phyloP scores from a whole-genome alignment of 2,329 filamentous ascomycete species.

The Monosporascus cannonballus region DNA sequence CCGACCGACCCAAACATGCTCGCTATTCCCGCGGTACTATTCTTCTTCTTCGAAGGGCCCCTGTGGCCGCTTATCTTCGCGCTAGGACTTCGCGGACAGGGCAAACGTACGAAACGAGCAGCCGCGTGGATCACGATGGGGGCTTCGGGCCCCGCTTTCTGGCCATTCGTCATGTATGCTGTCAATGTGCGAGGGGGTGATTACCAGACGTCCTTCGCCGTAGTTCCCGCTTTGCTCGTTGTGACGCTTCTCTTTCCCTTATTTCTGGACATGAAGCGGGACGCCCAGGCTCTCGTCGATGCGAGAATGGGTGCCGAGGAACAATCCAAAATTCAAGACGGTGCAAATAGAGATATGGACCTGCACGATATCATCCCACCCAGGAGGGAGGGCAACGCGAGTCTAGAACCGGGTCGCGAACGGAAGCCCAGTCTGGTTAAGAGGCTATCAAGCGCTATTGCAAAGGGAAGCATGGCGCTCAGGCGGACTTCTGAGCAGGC shows the following conservation, averaged over 20 bases:
- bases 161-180: conserved; percentile 68
- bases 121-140: conserved; percentile 73
- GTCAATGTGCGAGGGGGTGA: conserved; percentile 54
- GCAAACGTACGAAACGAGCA: conserved; percentile 72
- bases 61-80: conserved; percentile 79
- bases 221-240: conserved; percentile 51
- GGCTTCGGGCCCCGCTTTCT: conserved; percentile 65
- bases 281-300: conserved; percentile 41
- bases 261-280: conserved; percentile 40
- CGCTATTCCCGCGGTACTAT: conserved; percentile 58
- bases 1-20: conserved; percentile 42
- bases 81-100: conserved; percentile 72
- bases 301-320: conserved; percentile 28
- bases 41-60: conserved; percentile 77
- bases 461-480: conserved; percentile 9
- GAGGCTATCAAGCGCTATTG: conserved; percentile 17
- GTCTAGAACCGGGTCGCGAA: conserved; percentile 5
- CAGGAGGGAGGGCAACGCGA: conserved; percentile 16
- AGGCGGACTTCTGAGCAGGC: conserved; percentile 13
- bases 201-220: conserved; percentile 57
- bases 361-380: conserved; percentile 33
- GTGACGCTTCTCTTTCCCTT: conserved; percentile 42
- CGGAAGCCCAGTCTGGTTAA: conserved; percentile 17
- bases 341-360: conserved; percentile 37
- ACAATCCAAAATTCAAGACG: conserved; percentile 25